Evolutionary conservation across 306 rosid genomes (phyloP).

Genomic region (Lathyrus oleraceus): DNA sequence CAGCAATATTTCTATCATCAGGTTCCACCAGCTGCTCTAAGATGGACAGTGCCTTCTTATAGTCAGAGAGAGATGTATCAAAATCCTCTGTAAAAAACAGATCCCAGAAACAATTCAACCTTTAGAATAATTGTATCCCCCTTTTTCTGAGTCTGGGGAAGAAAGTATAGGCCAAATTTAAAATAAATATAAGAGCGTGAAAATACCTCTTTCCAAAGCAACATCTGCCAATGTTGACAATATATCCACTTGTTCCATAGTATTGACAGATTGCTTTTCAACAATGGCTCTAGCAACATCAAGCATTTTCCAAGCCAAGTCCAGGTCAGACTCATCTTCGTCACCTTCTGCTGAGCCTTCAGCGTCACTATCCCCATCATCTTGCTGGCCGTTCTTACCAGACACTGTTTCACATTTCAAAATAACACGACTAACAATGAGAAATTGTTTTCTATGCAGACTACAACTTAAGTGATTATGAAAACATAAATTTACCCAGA

Average conservation of each 20-base stretch:
- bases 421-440: slow-evolving; percentile 16
- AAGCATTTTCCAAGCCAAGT: slow-evolving; percentile 97
- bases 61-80: slow-evolving; percentile 86
- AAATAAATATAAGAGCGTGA: slow-evolving; percentile 15
- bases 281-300: slow-evolving; percentile 95
- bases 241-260: slow-evolving; percentile 92
- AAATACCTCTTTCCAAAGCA: slow-evolving; percentile 87
- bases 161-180: not conserved
- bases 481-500: not conserved
- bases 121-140: slow-evolving; percentile 23
- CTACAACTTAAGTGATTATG: not conserved
- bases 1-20: slow-evolving; percentile 80
- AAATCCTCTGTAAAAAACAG: slow-evolving; percentile 75
- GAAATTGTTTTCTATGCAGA: slow-evolving; percentile 5
- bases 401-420: slow-evolving; percentile 47
- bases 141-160: not conserved
- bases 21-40: slow-evolving; percentile 84
- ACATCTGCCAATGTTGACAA: slow-evolving; percentile 91
- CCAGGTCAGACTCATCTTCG: slow-evolving; percentile 93
- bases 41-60: slow-evolving; percentile 77
- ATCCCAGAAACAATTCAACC: slow-evolving; percentile 27
- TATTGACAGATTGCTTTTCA: slow-evolving; percentile 71
- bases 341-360: slow-evolving; percentile 85
- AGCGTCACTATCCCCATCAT: slow-evolving; percentile 60
- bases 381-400: slow-evolving; percentile 59